phyloP scores from a whole-genome alignment of 2,329 filamentous ascomycete genomes.

The Claviceps humidiphila region DNA sequence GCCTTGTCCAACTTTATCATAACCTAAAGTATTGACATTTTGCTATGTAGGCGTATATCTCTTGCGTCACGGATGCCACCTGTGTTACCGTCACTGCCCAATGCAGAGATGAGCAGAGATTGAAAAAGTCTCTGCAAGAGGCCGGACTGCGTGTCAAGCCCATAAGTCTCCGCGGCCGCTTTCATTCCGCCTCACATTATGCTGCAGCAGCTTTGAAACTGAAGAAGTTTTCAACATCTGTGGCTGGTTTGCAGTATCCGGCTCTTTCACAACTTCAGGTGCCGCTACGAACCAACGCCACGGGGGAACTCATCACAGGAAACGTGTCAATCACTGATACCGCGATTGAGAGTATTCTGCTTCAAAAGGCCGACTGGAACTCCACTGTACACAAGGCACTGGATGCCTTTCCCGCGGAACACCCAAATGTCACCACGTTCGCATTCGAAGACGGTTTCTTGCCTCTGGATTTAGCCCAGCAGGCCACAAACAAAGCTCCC shows the following conservation, averaged over 20 bases:
- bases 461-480: neutral
- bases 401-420: neutral
- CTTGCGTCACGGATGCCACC: neutral
- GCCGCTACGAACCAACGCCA: neutral
- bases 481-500: neutral
- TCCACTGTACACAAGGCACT: neutral
- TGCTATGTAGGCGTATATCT: neutral
- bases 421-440: neutral
- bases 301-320: neutral
- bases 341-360: neutral
- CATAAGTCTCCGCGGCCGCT: neutral
- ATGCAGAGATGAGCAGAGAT: neutral
- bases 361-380: neutral
- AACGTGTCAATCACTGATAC: neutral
- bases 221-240: neutral
- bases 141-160: neutral
- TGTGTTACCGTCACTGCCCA: neutral
- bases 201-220: neutral
- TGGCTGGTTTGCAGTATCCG: neutral
- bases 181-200: neutral
- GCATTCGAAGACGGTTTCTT: neutral
- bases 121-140: neutral
- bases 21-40: neutral
- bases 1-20: too few relatives aligned
- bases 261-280: neutral